phyloP scores from a whole-genome alignment of 2,329 filamentous ascomycete genomes.

The Cryphonectria naterciae region DNA sequence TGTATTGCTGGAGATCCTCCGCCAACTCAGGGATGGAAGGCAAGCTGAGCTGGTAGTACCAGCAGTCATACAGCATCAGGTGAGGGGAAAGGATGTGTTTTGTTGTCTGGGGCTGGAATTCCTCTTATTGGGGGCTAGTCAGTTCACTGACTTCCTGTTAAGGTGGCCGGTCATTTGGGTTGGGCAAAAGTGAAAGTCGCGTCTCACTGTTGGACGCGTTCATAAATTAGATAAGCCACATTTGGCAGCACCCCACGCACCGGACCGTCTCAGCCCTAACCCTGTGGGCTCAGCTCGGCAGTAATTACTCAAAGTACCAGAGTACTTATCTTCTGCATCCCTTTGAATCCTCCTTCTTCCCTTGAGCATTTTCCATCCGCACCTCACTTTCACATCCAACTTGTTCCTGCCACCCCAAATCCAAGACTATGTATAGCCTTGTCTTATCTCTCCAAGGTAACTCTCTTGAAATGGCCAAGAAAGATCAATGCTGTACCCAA shows the following conservation, averaged over 20 bases:
- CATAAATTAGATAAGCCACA: constrained; percentile 7
- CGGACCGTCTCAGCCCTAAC: not conserved
- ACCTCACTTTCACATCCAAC: not conserved
- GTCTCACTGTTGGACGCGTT: constrained; percentile 1
- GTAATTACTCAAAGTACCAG: not conserved
- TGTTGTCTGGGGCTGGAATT: constrained; percentile 11
- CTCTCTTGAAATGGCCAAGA: not conserved
- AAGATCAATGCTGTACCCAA: no score
- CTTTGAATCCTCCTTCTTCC: not conserved
- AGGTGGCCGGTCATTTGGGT: not conserved
- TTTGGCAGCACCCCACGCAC: not conserved
- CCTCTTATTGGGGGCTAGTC: not conserved
- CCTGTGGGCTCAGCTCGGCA: not conserved
- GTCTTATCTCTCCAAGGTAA: not conserved
- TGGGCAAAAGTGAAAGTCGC: not conserved
- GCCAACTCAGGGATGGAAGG: constrained; percentile 30
- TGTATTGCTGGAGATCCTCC: constrained; percentile 18
- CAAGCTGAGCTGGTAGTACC: constrained; percentile 25
- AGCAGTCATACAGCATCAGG: constrained; percentile 34
- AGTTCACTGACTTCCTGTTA: not conserved
- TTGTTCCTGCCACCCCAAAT: not conserved
- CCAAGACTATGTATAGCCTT: not conserved
- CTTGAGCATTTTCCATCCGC: not conserved
- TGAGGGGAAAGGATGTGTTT: constrained; percentile 9
- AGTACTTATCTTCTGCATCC: not conserved